These are phyloP conservation scores for Cinnamomum chago DNA, from an alignment of 164 flowering plant genomes.

Conservation along the genomic window DNA sequence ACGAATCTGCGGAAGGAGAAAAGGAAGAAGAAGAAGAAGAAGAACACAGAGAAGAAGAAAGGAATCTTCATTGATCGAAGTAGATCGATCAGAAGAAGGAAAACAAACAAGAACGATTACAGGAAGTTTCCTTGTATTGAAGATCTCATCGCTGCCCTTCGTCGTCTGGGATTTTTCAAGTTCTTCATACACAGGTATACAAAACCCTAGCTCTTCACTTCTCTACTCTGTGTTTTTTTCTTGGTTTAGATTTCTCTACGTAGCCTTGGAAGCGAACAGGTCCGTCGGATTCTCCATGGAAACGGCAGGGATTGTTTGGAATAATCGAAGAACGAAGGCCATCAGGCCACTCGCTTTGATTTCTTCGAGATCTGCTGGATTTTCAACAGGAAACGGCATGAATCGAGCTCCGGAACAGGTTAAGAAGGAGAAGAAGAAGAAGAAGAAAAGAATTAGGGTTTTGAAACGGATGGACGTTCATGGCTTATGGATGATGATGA, in stretches of 20 bases:
- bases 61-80: no score
- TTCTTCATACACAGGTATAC: slow-evolving; percentile 16
- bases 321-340: no score
- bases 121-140: no score
- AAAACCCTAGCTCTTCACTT: slow-evolving; percentile 23
- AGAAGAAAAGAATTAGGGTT: slow-evolving; percentile 1
- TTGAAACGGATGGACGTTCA: neutral
- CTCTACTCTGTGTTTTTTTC: slow-evolving; percentile 15
- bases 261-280: no score
- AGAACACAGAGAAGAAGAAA: no score
- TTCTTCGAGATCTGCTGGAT: slow-evolving; percentile 4
- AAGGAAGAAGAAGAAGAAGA: no score
- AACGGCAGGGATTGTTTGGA: slow-evolving; percentile 1
- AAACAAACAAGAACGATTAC: no score
- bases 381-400: neutral
- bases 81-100: no score
- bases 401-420: neutral
- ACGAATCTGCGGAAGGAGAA: no score
- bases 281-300: neutral
- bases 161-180: neutral
- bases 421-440: neutral
- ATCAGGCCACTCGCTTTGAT: neutral
- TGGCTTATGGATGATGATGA: neutral
- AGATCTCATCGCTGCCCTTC: neutral
- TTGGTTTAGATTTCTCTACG: neutral